Evolutionary conservation across 2,329 filamentous ascomycete genomes (phyloP).

Genomic region (Sphaerulina vaccinii): DNA sequence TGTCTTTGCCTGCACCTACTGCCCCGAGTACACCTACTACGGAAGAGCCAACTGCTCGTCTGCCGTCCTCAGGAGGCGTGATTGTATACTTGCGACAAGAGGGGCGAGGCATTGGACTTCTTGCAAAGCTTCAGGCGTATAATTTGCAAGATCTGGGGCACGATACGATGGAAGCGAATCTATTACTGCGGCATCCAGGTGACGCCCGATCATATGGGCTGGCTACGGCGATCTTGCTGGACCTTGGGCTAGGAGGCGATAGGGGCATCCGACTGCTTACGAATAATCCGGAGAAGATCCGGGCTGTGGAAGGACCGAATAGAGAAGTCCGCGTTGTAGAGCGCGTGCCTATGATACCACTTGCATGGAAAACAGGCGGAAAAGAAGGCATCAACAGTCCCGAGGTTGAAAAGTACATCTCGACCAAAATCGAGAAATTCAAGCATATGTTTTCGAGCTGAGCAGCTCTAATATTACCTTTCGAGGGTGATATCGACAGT

Average conservation of each 20-base stretch:
- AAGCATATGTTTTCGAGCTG: constrained; percentile 48
- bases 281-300: constrained; percentile 96
- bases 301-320: constrained; percentile 88
- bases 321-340: constrained; percentile 85
- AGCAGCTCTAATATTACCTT: neutral
- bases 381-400: constrained; percentile 78
- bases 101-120: constrained; percentile 88
- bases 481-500: neutral
- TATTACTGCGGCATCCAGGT: constrained; percentile 85
- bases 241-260: constrained; percentile 71
- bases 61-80: constrained; percentile 67
- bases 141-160: constrained; percentile 94
- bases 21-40: constrained; percentile 30
- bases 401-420: constrained; percentile 91
- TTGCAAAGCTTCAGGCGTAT: constrained; percentile 96
- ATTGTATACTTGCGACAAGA: constrained; percentile 96
- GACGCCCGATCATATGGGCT: constrained; percentile 93
- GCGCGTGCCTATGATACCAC: constrained; percentile 88
- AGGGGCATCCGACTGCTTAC: constrained; percentile 78
- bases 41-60: constrained; percentile 35
- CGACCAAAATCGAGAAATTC: constrained; percentile 71
- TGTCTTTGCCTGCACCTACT: constrained; percentile 54
- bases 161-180: constrained; percentile 96
- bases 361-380: constrained; percentile 81
- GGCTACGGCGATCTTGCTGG: constrained; percentile 90